Evolutionary conservation across 2,329 filamentous ascomycete genomes (phyloP).

Genomic region (Fusarium heterosporum): DNA sequence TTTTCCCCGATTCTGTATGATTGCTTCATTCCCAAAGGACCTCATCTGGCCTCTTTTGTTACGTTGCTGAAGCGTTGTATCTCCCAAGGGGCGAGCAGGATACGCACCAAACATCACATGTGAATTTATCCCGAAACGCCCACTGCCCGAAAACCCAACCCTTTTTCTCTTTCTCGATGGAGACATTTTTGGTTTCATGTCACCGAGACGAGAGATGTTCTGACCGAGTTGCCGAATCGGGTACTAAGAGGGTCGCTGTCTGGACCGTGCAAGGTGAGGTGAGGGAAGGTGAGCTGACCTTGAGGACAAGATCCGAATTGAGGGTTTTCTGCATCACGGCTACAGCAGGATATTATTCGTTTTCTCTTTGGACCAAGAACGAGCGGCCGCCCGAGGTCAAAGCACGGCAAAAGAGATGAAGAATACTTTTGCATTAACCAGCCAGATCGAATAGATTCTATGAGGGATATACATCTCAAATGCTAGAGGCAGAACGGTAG

Average conservation of each 20-base stretch:
- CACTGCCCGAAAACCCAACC: slow-evolving; percentile 30
- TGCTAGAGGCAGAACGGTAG: slow-evolving; percentile 19
- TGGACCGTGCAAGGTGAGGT: slow-evolving; percentile 24
- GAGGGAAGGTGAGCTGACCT: slow-evolving; percentile 37
- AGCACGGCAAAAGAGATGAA: neutral
- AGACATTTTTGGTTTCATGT: slow-evolving; percentile 23
- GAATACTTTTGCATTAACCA: neutral
- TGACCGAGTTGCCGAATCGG: slow-evolving; percentile 31
- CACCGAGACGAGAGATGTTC: slow-evolving; percentile 13
- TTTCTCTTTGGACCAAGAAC: slow-evolving; percentile 4
- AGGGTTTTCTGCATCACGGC: neutral
- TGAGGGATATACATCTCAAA: slow-evolving; percentile 36
- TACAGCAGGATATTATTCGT: neutral
- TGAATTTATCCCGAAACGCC: neutral
- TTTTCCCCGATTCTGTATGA: slow-evolving; percentile 16
- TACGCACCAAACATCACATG: slow-evolving; percentile 18
- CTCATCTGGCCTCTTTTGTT: slow-evolving; percentile 1
- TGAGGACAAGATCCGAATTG: slow-evolving; percentile 1
- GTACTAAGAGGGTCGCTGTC: slow-evolving; percentile 1
- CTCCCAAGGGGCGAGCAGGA: neutral
- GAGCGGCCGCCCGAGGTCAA: slow-evolving; percentile 27
- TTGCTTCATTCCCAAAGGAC: slow-evolving; percentile 14
- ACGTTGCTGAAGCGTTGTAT: neutral
- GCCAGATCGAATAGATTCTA: neutral
- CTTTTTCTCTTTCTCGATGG: slow-evolving; percentile 19